Base-by-base conservation (phyloP, 2,329 filamentous ascomycete genomes). In the Lasiodiplodia sp. region DNA sequence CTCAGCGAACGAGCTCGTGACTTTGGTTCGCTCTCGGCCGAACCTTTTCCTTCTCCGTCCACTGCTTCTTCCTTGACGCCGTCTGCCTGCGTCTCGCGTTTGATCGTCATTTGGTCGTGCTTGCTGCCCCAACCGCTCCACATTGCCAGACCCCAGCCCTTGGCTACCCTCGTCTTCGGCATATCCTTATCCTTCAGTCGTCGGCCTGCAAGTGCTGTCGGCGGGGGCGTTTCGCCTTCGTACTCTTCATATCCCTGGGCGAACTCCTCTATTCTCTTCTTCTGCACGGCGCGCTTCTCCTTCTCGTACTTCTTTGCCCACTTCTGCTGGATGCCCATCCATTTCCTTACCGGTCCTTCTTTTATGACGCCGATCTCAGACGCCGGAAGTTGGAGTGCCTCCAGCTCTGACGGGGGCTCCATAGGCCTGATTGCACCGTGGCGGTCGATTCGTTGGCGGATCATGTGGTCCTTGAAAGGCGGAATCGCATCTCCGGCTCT, bases 51-150 rank as follows among this genome's bases (percentile, higher is more conserved):
- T 2, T n/a, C 23, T 3, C 25, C 47, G 6, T 47, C 60, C 14
- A 34, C 60, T 2, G 21, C 53, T 14, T 68, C 66, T 7, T 34
- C 31, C 44, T 23, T 14, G 21, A 57, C 25, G 25, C 40, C 21
- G 37, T 64, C 12, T 70, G 74, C 25, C 74, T 73, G 28, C 16
- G 52, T 40, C 47, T 60, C 47, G 58, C 64, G 53, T 37, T 21
- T 40, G 74, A 96, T 85, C 0, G 91, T 92, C 70, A 85, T 85
- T 78, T 95, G 87, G 76, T 98, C 96, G 75, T 97, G 93, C 77
- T 92, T 96, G 56, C 91, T 94, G 16, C 93, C 94, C 92, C 94
- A 96, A 1, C 91, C 84, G 62, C 89, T 92, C 95, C 95, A 98
- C 71, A 97, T 82, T 2, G 90, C 88, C 78, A 97, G 83, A 8